phyloP scores from a whole-genome alignment of 768 basidiomycete genomes.

The Phanerochaete sordida region DNA sequence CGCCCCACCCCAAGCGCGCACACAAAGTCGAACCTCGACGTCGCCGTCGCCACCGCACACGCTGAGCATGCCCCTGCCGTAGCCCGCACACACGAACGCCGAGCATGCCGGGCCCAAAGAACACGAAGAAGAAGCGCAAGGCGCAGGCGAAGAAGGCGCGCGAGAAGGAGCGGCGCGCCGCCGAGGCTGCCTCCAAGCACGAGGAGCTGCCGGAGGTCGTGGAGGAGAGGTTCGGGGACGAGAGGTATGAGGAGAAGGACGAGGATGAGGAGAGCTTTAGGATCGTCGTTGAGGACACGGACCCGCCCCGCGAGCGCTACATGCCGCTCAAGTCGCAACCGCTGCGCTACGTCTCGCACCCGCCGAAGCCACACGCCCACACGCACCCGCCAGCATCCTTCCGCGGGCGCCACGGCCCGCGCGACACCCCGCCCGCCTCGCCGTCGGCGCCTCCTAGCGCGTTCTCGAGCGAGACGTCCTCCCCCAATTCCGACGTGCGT shows the following conservation, averaged over 20 bases:
- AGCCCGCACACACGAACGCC: too few relatives aligned
- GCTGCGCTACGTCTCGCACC: neutral
- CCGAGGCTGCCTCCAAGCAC: neutral
- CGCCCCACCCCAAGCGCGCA: too few relatives aligned
- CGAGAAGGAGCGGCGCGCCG: neutral
- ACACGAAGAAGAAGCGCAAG: neutral
- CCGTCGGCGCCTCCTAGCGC: neutral
- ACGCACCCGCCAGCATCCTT: neutral
- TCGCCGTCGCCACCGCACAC: too few relatives aligned
- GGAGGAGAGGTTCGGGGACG: too few relatives aligned
- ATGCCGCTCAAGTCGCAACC: neutral
- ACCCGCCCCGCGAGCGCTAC: neutral
- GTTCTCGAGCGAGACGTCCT: neutral
- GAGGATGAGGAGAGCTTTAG: too few relatives aligned
- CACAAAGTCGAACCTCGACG: too few relatives aligned
- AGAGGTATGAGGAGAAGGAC: too few relatives aligned
- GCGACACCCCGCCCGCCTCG: neutral
- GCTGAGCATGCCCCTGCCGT: too few relatives aligned
- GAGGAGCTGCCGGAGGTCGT: neutral
- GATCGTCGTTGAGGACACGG: neutral
- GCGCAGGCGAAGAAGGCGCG: neutral
- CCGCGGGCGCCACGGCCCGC: neutral
- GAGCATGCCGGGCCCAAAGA: neutral
- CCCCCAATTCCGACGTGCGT: neutral
- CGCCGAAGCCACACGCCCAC: neutral